phyloP scores from a whole-genome alignment of 139 green algal genomes.

The Ostreobium quekettii region DNA sequence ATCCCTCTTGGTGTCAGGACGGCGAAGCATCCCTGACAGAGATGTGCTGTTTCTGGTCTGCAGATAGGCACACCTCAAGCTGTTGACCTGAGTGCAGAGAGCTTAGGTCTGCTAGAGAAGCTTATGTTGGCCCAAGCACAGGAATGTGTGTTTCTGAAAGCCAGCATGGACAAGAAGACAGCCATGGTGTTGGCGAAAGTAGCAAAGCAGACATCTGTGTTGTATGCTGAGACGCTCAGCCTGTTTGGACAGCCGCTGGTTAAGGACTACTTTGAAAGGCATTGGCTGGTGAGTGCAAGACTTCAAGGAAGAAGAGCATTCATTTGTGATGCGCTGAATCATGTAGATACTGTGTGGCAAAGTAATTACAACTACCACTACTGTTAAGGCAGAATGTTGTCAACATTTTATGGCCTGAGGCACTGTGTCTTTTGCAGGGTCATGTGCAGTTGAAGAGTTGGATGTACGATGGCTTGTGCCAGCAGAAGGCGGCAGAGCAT shows the following conservation, averaged over 20 bases:
- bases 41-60: too few species aligned
- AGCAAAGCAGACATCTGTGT: conserved; percentile 56
- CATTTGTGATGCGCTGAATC: too few species aligned
- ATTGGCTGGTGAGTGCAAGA: conserved; percentile 40
- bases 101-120: conserved; percentile 73
- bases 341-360: too few species aligned
- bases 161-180: conserved; percentile 64
- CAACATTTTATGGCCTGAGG: too few species aligned
- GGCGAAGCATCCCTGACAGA: too few species aligned
- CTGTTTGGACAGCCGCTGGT: conserved; percentile 41
- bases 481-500: conserved; percentile 3
- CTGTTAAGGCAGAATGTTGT: too few species aligned
- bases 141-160: conserved; percentile 88
- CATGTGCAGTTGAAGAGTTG: conserved; percentile 21
- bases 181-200: conserved; percentile 55
- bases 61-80: conserved; percentile 57
- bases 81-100: conserved; percentile 68
- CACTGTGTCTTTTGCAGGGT: not conserved
- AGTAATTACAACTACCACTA: too few species aligned
- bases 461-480: conserved; percentile 13
- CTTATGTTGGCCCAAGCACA: conserved; percentile 88
- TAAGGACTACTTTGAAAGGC: conserved; percentile 69
- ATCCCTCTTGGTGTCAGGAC: not conserved
- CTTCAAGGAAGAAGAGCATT: not conserved
- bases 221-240: conserved; percentile 60